Conservation (phyloP, 73 alveolate genomes). For the Durusdinium trenchii region DNA sequence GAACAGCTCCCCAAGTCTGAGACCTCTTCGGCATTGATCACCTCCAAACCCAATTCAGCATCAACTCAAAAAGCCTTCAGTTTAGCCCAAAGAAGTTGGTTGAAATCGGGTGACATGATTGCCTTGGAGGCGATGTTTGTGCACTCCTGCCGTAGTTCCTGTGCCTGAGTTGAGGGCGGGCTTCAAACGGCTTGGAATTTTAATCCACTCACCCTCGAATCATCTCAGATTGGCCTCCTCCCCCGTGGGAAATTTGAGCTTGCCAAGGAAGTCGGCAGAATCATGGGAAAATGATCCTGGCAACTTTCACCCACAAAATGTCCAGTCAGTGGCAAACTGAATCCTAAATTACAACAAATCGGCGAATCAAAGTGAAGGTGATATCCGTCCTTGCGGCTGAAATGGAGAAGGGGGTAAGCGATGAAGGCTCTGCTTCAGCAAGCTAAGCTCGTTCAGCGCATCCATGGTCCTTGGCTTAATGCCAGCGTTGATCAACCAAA, state of each 20-base stretch:
- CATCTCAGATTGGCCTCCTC: background rate
- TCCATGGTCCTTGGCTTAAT: constrained; percentile 46
- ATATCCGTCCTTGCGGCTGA: constrained; percentile 50
- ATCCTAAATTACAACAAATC: background rate
- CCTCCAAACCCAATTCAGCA: background rate
- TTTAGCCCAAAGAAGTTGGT: background rate
- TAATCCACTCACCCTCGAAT: background rate
- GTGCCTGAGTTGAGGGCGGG: constrained; percentile 1
- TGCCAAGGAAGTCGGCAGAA: constrained; percentile 75
- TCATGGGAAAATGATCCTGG: constrained; percentile 54
- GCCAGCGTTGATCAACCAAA: too few relatives aligned
- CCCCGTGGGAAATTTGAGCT: constrained; percentile 59
- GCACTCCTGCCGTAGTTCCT: constrained; percentile 54
- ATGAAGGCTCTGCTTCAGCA: constrained; percentile 34
- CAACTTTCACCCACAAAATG: too few relatives aligned
- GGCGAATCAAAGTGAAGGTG: background rate
- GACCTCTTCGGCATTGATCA: constrained; percentile 46
- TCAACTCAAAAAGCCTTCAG: background rate
- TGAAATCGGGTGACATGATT: background rate
- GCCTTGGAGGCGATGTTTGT: constrained; percentile 71
- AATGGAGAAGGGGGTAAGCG: constrained; percentile 59
- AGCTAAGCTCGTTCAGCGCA: constrained; percentile 23
- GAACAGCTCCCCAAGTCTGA: constrained; percentile 20
- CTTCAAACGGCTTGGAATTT: background rate
- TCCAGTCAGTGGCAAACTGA: too few relatives aligned